phyloP scores from a whole-genome alignment of 2,329 filamentous ascomycete species.

The Exophiala dermatitidis region DNA sequence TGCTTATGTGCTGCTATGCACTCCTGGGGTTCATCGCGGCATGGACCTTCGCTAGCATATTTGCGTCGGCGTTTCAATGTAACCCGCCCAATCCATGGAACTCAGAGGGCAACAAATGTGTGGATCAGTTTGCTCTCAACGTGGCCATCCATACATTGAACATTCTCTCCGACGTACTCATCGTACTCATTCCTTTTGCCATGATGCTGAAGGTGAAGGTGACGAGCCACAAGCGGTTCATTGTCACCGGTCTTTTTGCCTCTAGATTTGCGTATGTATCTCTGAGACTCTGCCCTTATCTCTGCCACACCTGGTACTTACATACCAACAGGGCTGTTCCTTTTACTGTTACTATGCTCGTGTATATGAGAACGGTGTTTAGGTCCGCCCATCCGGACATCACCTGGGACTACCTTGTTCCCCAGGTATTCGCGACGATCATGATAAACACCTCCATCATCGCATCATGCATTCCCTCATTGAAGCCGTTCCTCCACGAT shows the following conservation, averaged over 20 bases:
- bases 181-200: conserved; percentile 24
- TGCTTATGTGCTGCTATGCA: conserved; percentile 22
- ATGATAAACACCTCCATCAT: conserved; percentile 26
- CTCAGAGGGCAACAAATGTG: conserved; percentile 18
- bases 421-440: conserved; percentile 25
- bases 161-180: conserved; percentile 25
- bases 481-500: conserved; percentile 27
- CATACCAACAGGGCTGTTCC: conserved; percentile 19
- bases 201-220: conserved; percentile 26
- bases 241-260: conserved; percentile 25
- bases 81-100: conserved; percentile 23
- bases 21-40: conserved; percentile 16
- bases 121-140: conserved; percentile 26
- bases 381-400: conserved; percentile 20
- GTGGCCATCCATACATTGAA: conserved; percentile 19
- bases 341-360: conserved; percentile 20
- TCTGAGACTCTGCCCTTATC: neutral
- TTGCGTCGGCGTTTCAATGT: conserved; percentile 26
- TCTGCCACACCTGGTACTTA: conserved; percentile 2
- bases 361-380: conserved; percentile 19
- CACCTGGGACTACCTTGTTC: conserved; percentile 23
- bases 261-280: conserved; percentile 24
- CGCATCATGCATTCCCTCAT: conserved; percentile 27
- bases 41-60: conserved; percentile 23
- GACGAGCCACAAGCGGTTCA: conserved; percentile 17